Evolutionary conservation across 371 early-diverging fungal genomes (phyloP), one percentile per base, ranked within the genome.

Genomic region (Rhizomucor miehei): DNA sequence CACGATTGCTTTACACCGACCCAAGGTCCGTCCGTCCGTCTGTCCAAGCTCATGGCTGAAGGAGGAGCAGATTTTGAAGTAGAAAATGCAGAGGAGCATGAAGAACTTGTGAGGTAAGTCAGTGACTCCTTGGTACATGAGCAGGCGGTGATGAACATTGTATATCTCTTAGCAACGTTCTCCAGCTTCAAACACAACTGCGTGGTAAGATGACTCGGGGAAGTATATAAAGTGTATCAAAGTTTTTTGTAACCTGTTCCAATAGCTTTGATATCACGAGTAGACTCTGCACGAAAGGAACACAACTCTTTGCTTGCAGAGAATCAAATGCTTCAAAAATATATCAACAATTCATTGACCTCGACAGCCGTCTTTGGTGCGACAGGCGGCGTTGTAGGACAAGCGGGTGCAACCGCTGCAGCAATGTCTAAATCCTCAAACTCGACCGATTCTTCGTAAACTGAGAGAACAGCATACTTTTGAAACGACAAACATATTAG

Each of bases 331-430:
- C 47, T 79, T 24, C 79, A 79, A 51, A 79, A 79, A 37, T 79
- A 79, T 34, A 79, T 79, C 24, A 75, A 75, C 35, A 79, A 79
- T 39, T 79, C 79, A 4, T 64, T 79, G 36, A 79, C 79, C 13
- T 79, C 79, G 3, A 79, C 79, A 8, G 79, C 79, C 5, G 79
- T 79, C 16, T 79, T 79, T 73, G 79, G 79, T n/a, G 79, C 79
- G 0, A 78, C 79, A n/a, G n/a, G 36, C 45, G 58, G 35, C 51
- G 62, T 29, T 29, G 29, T 29, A 8, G 29, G 29, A 29, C 29
- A 29, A 29, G 8, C 29, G 5, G 29, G 29, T 29, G 29, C 29
- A 29, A 29, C 29, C 8, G 41, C 41, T 19, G 39, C 36, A 19
- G 35, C 35, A 36, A 50, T 50, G 38, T 19, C 19, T 19, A 50